These are phyloP conservation scores for Hypoxylon intermedium DNA, from an alignment of 495 filamentous ascomycete genomes.

Conservation along the genomic window DNA sequence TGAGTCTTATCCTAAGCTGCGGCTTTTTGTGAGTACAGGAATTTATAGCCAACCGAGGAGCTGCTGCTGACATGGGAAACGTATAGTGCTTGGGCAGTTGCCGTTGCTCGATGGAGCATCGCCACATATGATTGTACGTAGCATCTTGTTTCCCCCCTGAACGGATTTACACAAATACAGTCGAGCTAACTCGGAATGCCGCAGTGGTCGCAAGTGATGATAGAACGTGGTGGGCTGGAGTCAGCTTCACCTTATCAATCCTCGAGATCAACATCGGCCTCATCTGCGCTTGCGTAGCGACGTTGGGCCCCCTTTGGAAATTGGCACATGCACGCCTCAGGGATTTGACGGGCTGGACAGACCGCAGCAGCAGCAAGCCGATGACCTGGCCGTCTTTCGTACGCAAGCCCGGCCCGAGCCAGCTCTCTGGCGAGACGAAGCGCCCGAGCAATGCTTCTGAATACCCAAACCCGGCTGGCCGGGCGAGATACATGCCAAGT, in stretches of 20 bases:
- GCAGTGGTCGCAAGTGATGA: constrained; percentile 29
- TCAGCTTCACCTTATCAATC: constrained; percentile 42
- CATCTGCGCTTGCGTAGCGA: constrained; percentile 44
- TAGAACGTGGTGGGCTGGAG: constrained; percentile 36
- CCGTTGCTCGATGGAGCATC: constrained; percentile 41
- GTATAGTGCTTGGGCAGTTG: constrained; percentile 44
- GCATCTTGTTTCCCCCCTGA: neutral
- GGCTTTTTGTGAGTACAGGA: constrained; percentile 34
- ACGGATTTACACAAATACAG: neutral
- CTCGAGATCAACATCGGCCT: constrained; percentile 51
- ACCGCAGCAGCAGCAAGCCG: neutral
- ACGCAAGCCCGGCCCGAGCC: constrained; percentile 13
- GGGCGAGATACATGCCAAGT: neutral
- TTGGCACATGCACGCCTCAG: constrained; percentile 17
- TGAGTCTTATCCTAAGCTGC: constrained; percentile 32
- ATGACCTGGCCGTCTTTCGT: constrained; percentile 29
- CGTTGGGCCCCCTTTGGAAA: constrained; percentile 39
- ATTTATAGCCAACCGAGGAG: neutral
- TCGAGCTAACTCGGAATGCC: constrained; percentile 3
- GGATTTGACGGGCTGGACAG: constrained; percentile 25
- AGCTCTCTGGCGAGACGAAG: constrained; percentile 17
- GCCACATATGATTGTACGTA: constrained; percentile 35
- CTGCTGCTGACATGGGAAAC: constrained; percentile 4
- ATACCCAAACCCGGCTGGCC: constrained; percentile 9
- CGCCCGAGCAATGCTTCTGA: constrained; percentile 14